phyloP scores from a whole-genome alignment of 768 basidiomycete genomes.

The Tricholoma sp. region DNA sequence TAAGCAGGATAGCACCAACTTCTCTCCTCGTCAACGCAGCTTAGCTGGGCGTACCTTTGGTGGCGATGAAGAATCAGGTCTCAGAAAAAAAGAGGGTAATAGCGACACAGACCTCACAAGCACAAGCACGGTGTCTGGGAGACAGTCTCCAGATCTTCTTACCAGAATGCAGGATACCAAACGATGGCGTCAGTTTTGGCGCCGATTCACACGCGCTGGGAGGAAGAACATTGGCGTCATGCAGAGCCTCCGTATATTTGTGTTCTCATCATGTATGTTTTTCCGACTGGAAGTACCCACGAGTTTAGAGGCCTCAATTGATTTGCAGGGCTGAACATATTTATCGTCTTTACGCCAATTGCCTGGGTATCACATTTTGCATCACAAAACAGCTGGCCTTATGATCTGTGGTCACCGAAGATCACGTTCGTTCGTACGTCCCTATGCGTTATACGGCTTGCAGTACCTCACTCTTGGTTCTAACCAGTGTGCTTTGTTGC shows the following conservation, averaged over 20 bases:
- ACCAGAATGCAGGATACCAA: not conserved
- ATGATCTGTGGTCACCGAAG: slow-evolving; percentile 6
- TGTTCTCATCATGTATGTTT: slow-evolving; percentile 48
- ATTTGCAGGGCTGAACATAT: slow-evolving; percentile 50
- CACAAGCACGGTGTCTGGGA: too few relatives aligned
- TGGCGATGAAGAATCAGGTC: too few relatives aligned
- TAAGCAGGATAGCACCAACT: too few relatives aligned
- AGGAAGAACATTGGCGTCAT: slow-evolving; percentile 37
- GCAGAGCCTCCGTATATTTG: slow-evolving; percentile 41
- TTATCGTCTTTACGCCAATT: slow-evolving; percentile 53
- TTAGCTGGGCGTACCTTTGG: too few relatives aligned
- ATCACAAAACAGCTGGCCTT: slow-evolving; percentile 23
- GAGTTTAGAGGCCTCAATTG: not conserved
- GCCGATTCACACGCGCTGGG: slow-evolving; percentile 43
- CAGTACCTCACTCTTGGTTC: not conserved
- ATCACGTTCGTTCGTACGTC: slow-evolving; percentile 32
- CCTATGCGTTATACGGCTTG: not conserved
- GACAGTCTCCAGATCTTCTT: too few relatives aligned
- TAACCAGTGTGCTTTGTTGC: slow-evolving; percentile 55
- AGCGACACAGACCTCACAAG: too few relatives aligned
- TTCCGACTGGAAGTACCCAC: not conserved
- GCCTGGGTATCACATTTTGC: slow-evolving; percentile 57
- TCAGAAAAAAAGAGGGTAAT: too few relatives aligned
- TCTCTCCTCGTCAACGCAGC: too few relatives aligned
- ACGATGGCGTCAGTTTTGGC: slow-evolving; percentile 30